Evolutionary conservation across 148 eudicot genomes (phyloP).

Genomic region (Polygonum aviculare): DNA sequence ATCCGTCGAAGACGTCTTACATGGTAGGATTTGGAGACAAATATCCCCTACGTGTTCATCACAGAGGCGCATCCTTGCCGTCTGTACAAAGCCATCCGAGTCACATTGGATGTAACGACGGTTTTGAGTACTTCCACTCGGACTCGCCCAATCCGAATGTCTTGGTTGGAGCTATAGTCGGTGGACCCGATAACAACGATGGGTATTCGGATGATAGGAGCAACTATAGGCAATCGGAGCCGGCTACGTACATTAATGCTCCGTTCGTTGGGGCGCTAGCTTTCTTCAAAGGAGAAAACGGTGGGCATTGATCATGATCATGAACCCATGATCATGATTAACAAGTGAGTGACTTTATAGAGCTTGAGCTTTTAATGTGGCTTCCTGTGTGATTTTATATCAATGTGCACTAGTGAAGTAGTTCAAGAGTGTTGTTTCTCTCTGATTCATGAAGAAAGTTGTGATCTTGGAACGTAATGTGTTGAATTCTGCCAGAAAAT

Average conservation of each 20-base stretch:
- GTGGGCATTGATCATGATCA: not conserved
- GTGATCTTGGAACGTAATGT: not conserved
- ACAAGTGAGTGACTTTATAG: not conserved
- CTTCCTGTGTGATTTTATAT: conserved; percentile 1
- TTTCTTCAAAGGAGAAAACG: conserved; percentile 46
- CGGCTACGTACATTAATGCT: conserved; percentile 81
- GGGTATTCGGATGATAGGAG: conserved; percentile 54
- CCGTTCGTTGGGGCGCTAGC: conserved; percentile 78
- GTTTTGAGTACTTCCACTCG: conserved; percentile 56
- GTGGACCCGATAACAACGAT: conserved; percentile 67
- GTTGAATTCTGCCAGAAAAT: not conserved
- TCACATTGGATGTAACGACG: conserved; percentile 49
- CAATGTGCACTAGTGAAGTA: conserved; percentile 1
- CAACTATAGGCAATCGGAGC: conserved; percentile 71
- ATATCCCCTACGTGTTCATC: conserved; percentile 63
- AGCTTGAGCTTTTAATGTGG: not conserved
- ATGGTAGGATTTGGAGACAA: conserved; percentile 81
- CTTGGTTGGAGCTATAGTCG: conserved; percentile 67
- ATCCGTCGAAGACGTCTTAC: conserved; percentile 63
- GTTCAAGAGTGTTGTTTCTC: not conserved
- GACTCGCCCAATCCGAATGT: conserved; percentile 63
- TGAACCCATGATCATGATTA: not conserved
- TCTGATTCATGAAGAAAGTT: not conserved
- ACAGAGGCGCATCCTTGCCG: conserved; percentile 75
- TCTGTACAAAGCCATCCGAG: conserved; percentile 41